Conservation (phyloP, 352 stramenopile species). For the Globisporangium megalacanthum region DNA sequence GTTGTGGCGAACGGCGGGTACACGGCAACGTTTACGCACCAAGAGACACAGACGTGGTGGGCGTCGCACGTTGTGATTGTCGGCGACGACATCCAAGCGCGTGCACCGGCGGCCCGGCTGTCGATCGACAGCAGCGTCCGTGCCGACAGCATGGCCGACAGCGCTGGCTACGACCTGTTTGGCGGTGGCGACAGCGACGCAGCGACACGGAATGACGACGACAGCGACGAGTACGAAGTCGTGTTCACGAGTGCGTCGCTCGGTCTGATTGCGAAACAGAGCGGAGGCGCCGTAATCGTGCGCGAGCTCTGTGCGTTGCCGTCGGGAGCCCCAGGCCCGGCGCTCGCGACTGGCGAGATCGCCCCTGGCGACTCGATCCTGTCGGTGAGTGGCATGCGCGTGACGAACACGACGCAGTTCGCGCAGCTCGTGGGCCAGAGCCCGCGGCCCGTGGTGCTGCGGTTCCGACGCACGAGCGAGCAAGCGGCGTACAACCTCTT, state of each 20-base stretch:
- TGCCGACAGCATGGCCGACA: background rate
- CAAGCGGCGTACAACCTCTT: slow-evolving; percentile 63
- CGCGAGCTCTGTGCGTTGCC: slow-evolving; percentile 50
- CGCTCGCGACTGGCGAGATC: slow-evolving; percentile 49
- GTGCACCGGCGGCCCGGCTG: background rate
- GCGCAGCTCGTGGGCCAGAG: slow-evolving; percentile 53
- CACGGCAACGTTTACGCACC: slow-evolving; percentile 76
- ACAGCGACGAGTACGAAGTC: slow-evolving; percentile 63
- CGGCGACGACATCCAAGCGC: slow-evolving; percentile 68
- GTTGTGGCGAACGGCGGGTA: slow-evolving; percentile 75
- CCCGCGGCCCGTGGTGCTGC: slow-evolving; percentile 61
- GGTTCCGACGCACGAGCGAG: slow-evolving; percentile 46
- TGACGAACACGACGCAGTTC: slow-evolving; percentile 71
- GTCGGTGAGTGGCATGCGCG: slow-evolving; percentile 55
- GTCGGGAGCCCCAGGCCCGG: slow-evolving; percentile 36
- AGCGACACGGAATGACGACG: background rate
- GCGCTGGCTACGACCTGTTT: slow-evolving; percentile 10
- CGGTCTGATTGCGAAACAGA: slow-evolving; percentile 72
- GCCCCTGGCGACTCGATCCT: slow-evolving; percentile 61
- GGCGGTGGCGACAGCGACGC: slow-evolving; percentile 3
- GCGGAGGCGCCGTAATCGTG: slow-evolving; percentile 51
- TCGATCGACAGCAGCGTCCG: background rate
- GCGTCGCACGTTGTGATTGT: slow-evolving; percentile 76
- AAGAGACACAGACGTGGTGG: slow-evolving; percentile 80
- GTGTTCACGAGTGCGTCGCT: slow-evolving; percentile 52